Evolutionary conservation across 805 yeast species (phyloP).

Genomic region (Starmerella vaccinii): DNA sequence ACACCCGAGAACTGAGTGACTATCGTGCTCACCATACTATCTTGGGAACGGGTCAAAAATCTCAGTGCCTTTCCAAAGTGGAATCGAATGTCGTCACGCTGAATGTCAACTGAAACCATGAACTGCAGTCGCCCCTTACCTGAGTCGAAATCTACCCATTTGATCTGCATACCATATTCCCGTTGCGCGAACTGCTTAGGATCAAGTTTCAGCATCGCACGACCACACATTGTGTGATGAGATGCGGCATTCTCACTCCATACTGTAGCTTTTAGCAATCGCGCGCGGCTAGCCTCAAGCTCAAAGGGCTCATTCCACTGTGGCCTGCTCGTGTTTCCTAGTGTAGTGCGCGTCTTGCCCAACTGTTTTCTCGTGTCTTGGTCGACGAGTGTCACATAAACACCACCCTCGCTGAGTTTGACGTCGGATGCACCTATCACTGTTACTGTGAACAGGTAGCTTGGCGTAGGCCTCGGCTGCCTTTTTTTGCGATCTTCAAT

Average conservation of each 20-base stretch:
- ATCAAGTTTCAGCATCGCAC: slow-evolving; percentile 49
- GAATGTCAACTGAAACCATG: slow-evolving; percentile 67
- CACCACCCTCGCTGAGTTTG: slow-evolving; percentile 29
- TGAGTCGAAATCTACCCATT: slow-evolving; percentile 49
- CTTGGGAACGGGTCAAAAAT: slow-evolving; percentile 51
- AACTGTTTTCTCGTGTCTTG: slow-evolving; percentile 44
- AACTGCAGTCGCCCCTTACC: slow-evolving; percentile 54
- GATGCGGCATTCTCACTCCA: slow-evolving; percentile 51
- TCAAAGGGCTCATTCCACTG: slow-evolving; percentile 86
- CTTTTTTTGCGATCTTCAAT: slow-evolving; percentile 21
- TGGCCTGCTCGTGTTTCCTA: slow-evolving; percentile 50
- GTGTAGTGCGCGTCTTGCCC: slow-evolving; percentile 59
- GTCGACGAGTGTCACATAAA: slow-evolving; percentile 56
- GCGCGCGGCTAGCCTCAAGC: slow-evolving; percentile 31
- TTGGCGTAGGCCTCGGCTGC: not conserved
- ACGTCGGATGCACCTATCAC: slow-evolving; percentile 56
- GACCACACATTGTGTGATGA: slow-evolving; percentile 56
- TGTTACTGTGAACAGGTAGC: slow-evolving; percentile 47
- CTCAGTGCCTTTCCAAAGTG: slow-evolving; percentile 68
- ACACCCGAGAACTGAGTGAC: slow-evolving; percentile 63
- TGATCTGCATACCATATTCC: slow-evolving; percentile 59
- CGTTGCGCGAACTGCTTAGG: slow-evolving; percentile 43
- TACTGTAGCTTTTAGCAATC: slow-evolving; percentile 47
- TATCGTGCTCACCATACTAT: slow-evolving; percentile 55
- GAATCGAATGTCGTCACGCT: slow-evolving; percentile 68